phyloP scores from a whole-genome alignment of 176 grass and related monocot genomes.

The Bromus sterilis region DNA sequence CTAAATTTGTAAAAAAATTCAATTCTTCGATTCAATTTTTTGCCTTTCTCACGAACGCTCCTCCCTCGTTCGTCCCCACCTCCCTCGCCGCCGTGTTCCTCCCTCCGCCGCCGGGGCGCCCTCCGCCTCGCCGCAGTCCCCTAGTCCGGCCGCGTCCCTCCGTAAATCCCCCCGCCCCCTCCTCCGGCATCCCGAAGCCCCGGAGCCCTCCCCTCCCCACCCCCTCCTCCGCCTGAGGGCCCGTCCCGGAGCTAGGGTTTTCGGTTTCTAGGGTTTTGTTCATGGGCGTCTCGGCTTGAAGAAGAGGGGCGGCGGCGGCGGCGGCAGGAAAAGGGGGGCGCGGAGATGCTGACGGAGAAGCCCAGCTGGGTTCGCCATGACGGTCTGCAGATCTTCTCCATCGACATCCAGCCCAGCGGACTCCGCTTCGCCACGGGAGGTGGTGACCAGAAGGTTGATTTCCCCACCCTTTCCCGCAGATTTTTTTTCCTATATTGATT shows the following conservation, averaged over 20 bases:
- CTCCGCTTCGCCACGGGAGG: constrained; percentile 86
- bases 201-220: background rate
- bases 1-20: background rate
- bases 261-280: constrained; percentile 44
- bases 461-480: background rate
- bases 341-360: constrained; percentile 86
- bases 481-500: background rate
- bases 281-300: constrained; percentile 6
- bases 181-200: background rate
- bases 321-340: background rate
- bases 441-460: constrained; percentile 82
- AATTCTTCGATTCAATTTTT: constrained; percentile 11
- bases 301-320: background rate
- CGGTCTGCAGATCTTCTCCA: constrained; percentile 97
- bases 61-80: background rate
- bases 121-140: background rate
- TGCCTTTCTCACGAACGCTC: constrained; percentile 4
- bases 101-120: constrained; percentile 19
- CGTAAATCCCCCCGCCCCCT: background rate
- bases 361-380: constrained; percentile 89
- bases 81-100: constrained; percentile 37
- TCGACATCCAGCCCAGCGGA: constrained; percentile 87
- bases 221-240: background rate
- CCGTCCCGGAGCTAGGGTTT: constrained; percentile 25
- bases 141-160: background rate